These are phyloP conservation scores for Pseudotsuga menziesii DNA, from an alignment of 75 land plant genomes.

Conservation along the genomic window DNA sequence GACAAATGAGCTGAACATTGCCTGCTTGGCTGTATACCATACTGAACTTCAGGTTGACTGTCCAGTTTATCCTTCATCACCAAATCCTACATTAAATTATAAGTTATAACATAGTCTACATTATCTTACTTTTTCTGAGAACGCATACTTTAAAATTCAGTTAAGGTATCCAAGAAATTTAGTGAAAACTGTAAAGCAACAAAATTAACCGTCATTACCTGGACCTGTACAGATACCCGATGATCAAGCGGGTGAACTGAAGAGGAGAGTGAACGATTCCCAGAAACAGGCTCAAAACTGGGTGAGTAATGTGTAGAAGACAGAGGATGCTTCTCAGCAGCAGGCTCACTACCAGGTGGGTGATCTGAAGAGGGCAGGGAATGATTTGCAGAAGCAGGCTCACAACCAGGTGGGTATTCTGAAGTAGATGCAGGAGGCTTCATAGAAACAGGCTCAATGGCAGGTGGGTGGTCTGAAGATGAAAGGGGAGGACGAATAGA, in stretches of 20 bases:
- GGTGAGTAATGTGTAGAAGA: neutral
- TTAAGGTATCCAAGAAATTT: no score
- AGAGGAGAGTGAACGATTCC: neutral
- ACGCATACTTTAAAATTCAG: neutral
- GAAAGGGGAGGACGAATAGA: neutral
- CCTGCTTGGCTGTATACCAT: neutral
- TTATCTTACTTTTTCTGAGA: neutral
- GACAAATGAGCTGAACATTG: neutral
- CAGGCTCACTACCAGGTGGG: slow-evolving; percentile 6
- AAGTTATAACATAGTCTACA: neutral
- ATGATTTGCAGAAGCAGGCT: neutral
- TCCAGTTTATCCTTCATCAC: neutral
- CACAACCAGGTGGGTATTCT: neutral
- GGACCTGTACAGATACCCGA: neutral
- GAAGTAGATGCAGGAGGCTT: neutral
- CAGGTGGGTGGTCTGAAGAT: slow-evolving; percentile 6
- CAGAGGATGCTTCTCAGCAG: neutral
- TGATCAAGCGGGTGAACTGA: neutral
- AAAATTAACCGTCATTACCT: slow-evolving; percentile 1
- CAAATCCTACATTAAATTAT: neutral
- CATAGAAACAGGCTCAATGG: neutral
- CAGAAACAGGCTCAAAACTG: neutral
- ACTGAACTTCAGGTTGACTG: neutral
- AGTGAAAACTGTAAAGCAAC: neutral
- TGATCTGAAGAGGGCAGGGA: slow-evolving; percentile 1